Evolutionary conservation across 352 stramenopile species (phyloP).

Genomic region (Pythium aphanidermatum): DNA sequence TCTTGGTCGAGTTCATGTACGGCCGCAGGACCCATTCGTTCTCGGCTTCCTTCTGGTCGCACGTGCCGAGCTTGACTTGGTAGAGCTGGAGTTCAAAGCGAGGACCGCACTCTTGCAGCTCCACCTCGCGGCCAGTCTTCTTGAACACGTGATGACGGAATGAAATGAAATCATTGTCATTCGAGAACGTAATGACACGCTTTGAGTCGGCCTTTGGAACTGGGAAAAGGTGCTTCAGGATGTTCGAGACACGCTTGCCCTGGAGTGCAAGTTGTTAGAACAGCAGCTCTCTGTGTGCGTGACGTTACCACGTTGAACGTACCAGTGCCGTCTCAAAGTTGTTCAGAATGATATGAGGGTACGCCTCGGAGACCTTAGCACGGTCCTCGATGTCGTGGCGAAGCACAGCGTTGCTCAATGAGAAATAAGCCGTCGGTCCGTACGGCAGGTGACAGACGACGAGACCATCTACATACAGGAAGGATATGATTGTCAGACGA

Average conservation of each 20-base stretch:
- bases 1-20: slow-evolving; percentile 99
- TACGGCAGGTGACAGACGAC: slow-evolving; percentile 98
- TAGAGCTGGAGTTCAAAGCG: slow-evolving; percentile 99
- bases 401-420: slow-evolving; percentile 94
- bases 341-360: slow-evolving; percentile 97
- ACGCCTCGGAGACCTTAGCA: slow-evolving; percentile 88
- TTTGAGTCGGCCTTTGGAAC: slow-evolving; percentile 95
- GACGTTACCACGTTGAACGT: no score
- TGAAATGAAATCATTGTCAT: slow-evolving; percentile 98
- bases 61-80: slow-evolving; percentile 96
- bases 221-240: slow-evolving; percentile 99
- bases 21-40: slow-evolving; percentile 99
- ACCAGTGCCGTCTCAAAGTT: slow-evolving; percentile 93
- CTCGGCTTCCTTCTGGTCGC: slow-evolving; percentile 98
- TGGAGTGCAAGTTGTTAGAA: no score
- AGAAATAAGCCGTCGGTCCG: slow-evolving; percentile 98
- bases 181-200: slow-evolving; percentile 97
- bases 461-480: slow-evolving; percentile 88
- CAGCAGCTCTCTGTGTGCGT: no score
- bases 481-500: no score
- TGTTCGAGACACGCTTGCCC: slow-evolving; percentile 94
- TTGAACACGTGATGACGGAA: slow-evolving; percentile 99
- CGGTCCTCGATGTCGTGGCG: slow-evolving; percentile 98
- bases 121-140: slow-evolving; percentile 89
- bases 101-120: slow-evolving; percentile 94